Conservation (phyloP, 73 alveolate species). For the Paramecium bursaria region DNA sequence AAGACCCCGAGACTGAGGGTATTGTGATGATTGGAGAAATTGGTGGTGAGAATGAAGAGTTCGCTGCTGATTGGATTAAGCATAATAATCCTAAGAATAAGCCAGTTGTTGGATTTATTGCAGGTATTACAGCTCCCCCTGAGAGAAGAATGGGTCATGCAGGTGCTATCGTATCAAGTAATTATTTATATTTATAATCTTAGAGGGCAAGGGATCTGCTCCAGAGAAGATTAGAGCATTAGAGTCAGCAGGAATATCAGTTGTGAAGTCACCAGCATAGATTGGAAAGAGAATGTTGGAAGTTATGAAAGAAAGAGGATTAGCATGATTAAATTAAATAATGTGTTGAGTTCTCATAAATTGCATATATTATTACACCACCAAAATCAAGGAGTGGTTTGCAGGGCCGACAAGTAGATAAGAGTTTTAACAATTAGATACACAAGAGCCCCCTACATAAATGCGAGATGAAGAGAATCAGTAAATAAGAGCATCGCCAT, state of each 20-base stretch:
- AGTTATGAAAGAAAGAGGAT: slow-evolving; percentile 71
- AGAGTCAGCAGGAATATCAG: slow-evolving; percentile 77
- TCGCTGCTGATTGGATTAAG: slow-evolving; percentile 90
- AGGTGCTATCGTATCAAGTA: slow-evolving; percentile 97
- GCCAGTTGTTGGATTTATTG: slow-evolving; percentile 96
- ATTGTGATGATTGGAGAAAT: slow-evolving; percentile 97
- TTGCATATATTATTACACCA: no score
- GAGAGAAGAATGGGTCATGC: slow-evolving; percentile 99
- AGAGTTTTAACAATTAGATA: no score
- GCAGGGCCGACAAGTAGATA: no score
- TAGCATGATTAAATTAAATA: no score
- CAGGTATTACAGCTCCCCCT: slow-evolving; percentile 94
- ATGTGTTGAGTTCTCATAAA: no score
- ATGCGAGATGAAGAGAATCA: no score
- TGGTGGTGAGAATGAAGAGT: slow-evolving; percentile 97
- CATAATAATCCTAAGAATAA: slow-evolving; percentile 83
- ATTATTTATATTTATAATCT: slow-evolving; percentile 64
- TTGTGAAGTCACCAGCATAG: slow-evolving; percentile 79
- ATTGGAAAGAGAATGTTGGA: slow-evolving; percentile 79
- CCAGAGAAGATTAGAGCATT: slow-evolving; percentile 83
- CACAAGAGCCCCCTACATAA: no score
- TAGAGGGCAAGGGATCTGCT: slow-evolving; percentile 93
- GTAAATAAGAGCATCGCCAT: no score
- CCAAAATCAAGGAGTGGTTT: no score
- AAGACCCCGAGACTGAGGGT: slow-evolving; percentile 95